These are phyloP conservation scores for Fusarium continuum DNA, from an alignment of 2,329 filamentous ascomycete genomes.

Conservation along the genomic window DNA sequence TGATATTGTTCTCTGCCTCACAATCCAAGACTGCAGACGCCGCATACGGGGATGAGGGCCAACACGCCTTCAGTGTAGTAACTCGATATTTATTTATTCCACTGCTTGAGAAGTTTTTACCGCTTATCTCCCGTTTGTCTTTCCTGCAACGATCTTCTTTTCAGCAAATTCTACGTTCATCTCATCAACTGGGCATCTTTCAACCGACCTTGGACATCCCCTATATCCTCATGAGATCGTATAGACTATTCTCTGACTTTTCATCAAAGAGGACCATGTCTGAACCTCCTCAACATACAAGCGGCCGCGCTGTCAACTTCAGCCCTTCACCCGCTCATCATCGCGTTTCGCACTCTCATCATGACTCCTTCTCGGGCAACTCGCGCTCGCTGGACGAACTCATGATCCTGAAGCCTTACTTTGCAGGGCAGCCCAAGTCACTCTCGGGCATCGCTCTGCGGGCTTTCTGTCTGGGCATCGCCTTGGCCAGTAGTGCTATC, in stretches of 20 bases:
- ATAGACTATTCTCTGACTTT: slow-evolving; percentile 25
- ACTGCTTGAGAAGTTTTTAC: not conserved
- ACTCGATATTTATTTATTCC: slow-evolving; percentile 1
- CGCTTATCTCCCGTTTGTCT: not conserved
- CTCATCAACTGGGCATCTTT: not conserved
- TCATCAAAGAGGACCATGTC: slow-evolving; percentile 26
- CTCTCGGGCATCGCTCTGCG: slow-evolving; percentile 68
- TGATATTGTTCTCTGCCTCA: slow-evolving; percentile 44
- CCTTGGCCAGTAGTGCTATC: slow-evolving; percentile 51
- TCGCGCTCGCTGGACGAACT: slow-evolving; percentile 43
- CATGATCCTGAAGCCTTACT: slow-evolving; percentile 47
- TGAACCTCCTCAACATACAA: slow-evolving; percentile 7
- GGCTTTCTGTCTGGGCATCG: slow-evolving; percentile 62
- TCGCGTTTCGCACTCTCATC: slow-evolving; percentile 9
- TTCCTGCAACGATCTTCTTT: not conserved
- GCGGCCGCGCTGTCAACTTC: slow-evolving; percentile 28
- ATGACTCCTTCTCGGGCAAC: slow-evolving; percentile 29
- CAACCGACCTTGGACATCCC: not conserved
- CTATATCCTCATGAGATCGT: slow-evolving; percentile 12
- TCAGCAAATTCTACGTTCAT: slow-evolving; percentile 4
- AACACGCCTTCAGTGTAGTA: slow-evolving; percentile 8
- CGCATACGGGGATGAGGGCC: slow-evolving; percentile 35
- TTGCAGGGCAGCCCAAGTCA: slow-evolving; percentile 62
- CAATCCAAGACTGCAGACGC: slow-evolving; percentile 39
- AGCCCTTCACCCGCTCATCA: slow-evolving; percentile 33